Evolutionary conservation across 768 basidiomycete genomes (phyloP).

Genomic region (Punctularia strigosozonata): DNA sequence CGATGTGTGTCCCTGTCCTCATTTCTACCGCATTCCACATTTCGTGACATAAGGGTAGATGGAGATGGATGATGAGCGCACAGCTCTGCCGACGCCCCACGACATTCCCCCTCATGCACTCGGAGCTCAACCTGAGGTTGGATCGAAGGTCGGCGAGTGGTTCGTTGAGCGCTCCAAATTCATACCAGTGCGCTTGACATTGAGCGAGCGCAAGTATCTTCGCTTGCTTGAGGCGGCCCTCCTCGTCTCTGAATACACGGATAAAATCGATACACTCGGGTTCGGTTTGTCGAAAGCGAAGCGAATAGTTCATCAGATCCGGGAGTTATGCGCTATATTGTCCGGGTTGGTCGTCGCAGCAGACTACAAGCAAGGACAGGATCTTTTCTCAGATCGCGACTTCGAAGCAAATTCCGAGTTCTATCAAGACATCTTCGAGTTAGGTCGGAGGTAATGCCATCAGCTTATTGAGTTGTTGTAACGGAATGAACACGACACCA

Average conservation of each 20-base stretch:
- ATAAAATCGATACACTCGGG: constrained; percentile 77
- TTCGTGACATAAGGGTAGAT: constrained; percentile 20
- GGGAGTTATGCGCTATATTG: constrained; percentile 80
- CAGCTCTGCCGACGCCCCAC: constrained; percentile 9
- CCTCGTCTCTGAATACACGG: constrained; percentile 79
- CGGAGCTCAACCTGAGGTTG: constrained; percentile 47
- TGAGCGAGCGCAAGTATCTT: constrained; percentile 71
- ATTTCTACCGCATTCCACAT: constrained; percentile 8
- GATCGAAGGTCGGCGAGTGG: constrained; percentile 68
- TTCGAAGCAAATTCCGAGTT: constrained; percentile 73
- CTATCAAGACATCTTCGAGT: constrained; percentile 70
- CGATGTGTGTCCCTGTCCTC: constrained; percentile 11
- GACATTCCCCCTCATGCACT: constrained; percentile 25
- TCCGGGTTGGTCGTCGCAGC: constrained; percentile 73
- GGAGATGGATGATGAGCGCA: constrained; percentile 27
- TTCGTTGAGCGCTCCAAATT: constrained; percentile 72
- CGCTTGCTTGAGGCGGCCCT: constrained; percentile 79
- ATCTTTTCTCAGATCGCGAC: constrained; percentile 72
- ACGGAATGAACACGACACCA: too few relatives aligned
- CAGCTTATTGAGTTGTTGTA: too few relatives aligned
- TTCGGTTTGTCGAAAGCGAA: constrained; percentile 77
- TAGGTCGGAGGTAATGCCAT: too few relatives aligned
- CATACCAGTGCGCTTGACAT: constrained; percentile 69
- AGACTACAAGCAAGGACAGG: constrained; percentile 84
- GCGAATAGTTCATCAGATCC: constrained; percentile 77